A percentile compares a stretch with the other conserved stretches of the same genome.
Conservation (phyloP, 305 asterid species). For the Striga hermonthica region DNA sequence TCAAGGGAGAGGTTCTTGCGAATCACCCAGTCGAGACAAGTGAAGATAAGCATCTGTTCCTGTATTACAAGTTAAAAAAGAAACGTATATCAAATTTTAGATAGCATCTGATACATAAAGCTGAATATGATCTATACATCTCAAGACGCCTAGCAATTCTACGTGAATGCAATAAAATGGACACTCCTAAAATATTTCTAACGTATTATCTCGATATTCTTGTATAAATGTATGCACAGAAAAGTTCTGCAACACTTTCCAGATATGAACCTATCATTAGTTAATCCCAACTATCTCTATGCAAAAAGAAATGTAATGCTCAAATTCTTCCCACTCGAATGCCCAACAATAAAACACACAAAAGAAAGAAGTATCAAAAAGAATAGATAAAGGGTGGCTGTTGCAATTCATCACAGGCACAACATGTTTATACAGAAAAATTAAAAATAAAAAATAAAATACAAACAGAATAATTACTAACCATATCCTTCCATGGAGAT, state of each 20-base stretch:
- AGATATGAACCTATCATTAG: not conserved
- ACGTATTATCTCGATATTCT: not conserved
- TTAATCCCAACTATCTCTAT: not conserved
- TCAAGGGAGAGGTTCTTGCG: constrained; percentile 84
- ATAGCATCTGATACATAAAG: not conserved
- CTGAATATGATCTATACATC: not conserved
- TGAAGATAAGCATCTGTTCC: constrained; percentile 92
- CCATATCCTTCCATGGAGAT: constrained; percentile 99
- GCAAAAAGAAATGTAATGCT: not conserved
- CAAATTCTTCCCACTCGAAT: not conserved
- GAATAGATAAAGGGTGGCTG: not conserved
- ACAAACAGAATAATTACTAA: constrained; percentile 28
- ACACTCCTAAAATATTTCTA: not conserved
- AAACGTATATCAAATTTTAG: not conserved
- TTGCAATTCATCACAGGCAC: too few species aligned
- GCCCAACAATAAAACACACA: not conserved
- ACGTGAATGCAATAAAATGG: too few species aligned
- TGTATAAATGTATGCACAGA: not conserved
- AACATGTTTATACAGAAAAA: too few species aligned
- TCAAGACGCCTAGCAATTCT: not conserved
- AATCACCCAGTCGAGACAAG: constrained; percentile 81
- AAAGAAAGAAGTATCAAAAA: not conserved
- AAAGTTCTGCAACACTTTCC: not conserved
- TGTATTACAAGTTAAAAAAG: constrained; percentile 27
- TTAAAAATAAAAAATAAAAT: too few species aligned